Conservation (phyloP, 2,329 filamentous ascomycete species). For the Pseudovirgaria hyperparasitica region DNA sequence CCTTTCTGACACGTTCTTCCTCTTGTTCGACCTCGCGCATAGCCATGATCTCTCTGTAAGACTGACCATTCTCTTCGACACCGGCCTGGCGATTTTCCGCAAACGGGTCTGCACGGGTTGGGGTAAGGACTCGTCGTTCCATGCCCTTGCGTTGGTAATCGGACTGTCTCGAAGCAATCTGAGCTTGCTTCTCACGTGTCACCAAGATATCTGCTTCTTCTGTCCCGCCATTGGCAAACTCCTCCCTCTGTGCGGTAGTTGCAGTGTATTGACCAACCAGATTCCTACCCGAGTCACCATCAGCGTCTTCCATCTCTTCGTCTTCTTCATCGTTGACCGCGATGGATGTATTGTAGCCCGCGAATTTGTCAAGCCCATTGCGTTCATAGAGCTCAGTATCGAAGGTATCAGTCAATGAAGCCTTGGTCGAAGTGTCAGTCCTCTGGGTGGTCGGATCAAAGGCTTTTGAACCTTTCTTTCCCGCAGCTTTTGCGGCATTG, state of each 20-base stretch:
- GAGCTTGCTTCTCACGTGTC: constrained; percentile 74
- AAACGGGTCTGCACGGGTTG: constrained; percentile 76
- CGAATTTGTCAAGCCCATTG: constrained; percentile 65
- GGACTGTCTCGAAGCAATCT: constrained; percentile 85
- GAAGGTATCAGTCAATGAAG: constrained; percentile 78
- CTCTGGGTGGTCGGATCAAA: constrained; percentile 71
- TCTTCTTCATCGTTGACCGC: constrained; percentile 67
- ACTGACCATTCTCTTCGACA: constrained; percentile 59
- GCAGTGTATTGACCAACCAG: constrained; percentile 95
- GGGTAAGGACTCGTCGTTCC: constrained; percentile 66
- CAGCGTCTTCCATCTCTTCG: constrained; percentile 62
- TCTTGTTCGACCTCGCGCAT: constrained; percentile 82
- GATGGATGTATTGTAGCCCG: constrained; percentile 84
- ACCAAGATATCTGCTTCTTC: constrained; percentile 87
- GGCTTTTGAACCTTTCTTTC: constrained; percentile 69
- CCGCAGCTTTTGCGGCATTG: constrained; percentile 57
- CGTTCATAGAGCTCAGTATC: constrained; percentile 80
- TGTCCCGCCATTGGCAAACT: constrained; percentile 79
- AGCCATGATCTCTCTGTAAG: constrained; percentile 85
- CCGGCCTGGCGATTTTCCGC: constrained; percentile 59
- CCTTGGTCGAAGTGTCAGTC: constrained; percentile 74
- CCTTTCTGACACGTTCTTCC: constrained; percentile 70
- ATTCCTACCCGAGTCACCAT: constrained; percentile 54
- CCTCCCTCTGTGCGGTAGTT: constrained; percentile 80
- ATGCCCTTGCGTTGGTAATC: constrained; percentile 96